A percentile compares a stretch with the other conserved stretches of the same genome.
These are phyloP conservation scores for Trypanosoma congolense DNA, from an alignment of 208 protist genomes.

Conservation along the genomic window DNA sequence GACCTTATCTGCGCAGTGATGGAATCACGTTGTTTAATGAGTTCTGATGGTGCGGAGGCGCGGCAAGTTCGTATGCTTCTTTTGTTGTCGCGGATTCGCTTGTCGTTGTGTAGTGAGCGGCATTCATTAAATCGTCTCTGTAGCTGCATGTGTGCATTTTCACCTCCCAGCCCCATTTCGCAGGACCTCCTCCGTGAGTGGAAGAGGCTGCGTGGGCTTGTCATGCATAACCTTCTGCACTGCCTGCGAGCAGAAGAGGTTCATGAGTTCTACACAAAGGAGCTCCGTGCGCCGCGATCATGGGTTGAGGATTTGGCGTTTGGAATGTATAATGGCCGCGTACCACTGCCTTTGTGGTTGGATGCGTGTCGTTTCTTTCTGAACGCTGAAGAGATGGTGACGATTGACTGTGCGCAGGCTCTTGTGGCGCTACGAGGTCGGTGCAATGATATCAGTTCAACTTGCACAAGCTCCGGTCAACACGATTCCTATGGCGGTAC, in stretches of 20 bases:
- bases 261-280: neutral
- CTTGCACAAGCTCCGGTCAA: too few species aligned
- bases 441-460: slow-evolving; percentile 4
- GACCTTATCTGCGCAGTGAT: slow-evolving; percentile 23
- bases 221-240: slow-evolving; percentile 26
- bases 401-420: slow-evolving; percentile 4
- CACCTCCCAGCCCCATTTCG: neutral
- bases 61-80: slow-evolving; percentile 27
- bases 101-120: slow-evolving; percentile 15
- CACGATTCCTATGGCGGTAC: neutral
- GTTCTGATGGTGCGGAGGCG: slow-evolving; percentile 1
- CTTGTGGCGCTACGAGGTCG: slow-evolving; percentile 11
- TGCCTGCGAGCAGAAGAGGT: slow-evolving; percentile 20
- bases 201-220: slow-evolving; percentile 53
- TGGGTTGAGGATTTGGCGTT: slow-evolving; percentile 48
- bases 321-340: slow-evolving; percentile 18
- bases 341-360: slow-evolving; percentile 45
- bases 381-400: neutral
- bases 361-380: slow-evolving; percentile 21
- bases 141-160: slow-evolving; percentile 2
- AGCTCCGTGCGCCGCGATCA: neutral
- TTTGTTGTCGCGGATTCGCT: slow-evolving; percentile 45
- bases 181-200: slow-evolving; percentile 23
- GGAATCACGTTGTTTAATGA: slow-evolving; percentile 7
- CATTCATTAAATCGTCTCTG: slow-evolving; percentile 4